Base-by-base conservation (phyloP, 306 rosid genomes). In the Malus sieversii region DNA sequence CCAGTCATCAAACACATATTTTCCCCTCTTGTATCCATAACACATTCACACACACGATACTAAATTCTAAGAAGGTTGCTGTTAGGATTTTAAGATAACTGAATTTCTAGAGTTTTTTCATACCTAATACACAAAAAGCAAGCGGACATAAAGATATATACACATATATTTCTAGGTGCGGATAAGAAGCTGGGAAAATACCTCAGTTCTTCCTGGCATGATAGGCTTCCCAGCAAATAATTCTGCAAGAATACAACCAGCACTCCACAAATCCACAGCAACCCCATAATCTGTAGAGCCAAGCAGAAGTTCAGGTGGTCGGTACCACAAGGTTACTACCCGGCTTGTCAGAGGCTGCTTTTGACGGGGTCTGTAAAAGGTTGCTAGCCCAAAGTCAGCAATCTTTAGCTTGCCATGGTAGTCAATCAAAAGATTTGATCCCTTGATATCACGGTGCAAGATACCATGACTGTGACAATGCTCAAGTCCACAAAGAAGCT, bases 161-260 rank as follows among this genome's bases (percentile, higher is more conserved):
- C 8, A 2, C 14, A 9, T 19, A 51, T 48, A 20, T 0, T 14
- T 44, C 3, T 8, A 25, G 8, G 20, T 23, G 23, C 5, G 6
- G 9, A 52, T 16, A 77, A 42, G 63, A 72, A 44, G 48, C 53
- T 80, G 27, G 68, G 66, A 68, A 78, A 29, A n/a, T 85, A 92
- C 97, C 97, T 92, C 97, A 23, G 97, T 92, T 72, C 97, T 84
- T 79, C 97, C 97, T 1, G 96, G 90, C 94, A 90, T 86, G 67
- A 92, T 90, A 73, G 97, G 92, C 79, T 89, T 89, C 84, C 98
- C 94, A n/a, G 83, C 80, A 74, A 87, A 85, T 74, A 92, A 66
- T 72, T 92, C 96, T 71, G 98, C 96, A 70, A 92, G 91, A 87
- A 92, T 88, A 71, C 98, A 92, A 83, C 98, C 98, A 63, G 84